Conservation (phyloP, 2,329 filamentous ascomycete genomes). For the Pochonia chlamydosporia region DNA sequence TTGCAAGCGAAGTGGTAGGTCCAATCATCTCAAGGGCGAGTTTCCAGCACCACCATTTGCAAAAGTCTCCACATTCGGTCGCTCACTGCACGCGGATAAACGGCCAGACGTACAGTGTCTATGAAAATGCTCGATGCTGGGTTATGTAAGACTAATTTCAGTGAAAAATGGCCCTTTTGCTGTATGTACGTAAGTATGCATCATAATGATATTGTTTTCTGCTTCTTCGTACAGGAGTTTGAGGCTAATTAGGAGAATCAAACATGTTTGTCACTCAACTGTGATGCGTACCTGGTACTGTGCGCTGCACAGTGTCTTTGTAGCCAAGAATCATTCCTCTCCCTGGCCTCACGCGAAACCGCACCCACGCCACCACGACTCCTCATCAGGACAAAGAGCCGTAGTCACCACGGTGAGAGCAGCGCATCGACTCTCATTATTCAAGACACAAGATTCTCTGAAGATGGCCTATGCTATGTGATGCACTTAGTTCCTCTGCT, state of each 20-base stretch:
- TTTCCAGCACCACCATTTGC: background rate
- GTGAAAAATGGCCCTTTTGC: too few species aligned
- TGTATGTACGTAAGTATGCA: too few species aligned
- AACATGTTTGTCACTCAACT: too few species aligned
- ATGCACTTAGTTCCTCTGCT: background rate
- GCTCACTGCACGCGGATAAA: too few species aligned
- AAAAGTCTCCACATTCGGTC: background rate
- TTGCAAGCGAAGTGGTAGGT: conserved; percentile 7
- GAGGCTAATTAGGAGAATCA: too few species aligned
- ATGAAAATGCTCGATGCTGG: too few species aligned
- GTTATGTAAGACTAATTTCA: too few species aligned
- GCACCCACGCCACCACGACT: background rate
- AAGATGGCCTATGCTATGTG: background rate
- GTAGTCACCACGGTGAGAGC: background rate
- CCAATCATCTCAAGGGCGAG: conserved; percentile 2
- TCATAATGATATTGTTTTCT: too few species aligned
- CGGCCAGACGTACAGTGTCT: too few species aligned
- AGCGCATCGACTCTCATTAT: background rate
- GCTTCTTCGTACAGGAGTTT: too few species aligned
- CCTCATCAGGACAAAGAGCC: background rate
- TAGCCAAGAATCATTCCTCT: background rate
- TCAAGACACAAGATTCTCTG: background rate
- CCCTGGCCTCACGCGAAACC: background rate
- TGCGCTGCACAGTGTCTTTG: background rate
- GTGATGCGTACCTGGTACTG: background rate